Evolutionary conservation across 352 stramenopile species (phyloP), one percentile per base, ranked within the genome.

Genomic region (Aphanomyces cochlioides): DNA sequence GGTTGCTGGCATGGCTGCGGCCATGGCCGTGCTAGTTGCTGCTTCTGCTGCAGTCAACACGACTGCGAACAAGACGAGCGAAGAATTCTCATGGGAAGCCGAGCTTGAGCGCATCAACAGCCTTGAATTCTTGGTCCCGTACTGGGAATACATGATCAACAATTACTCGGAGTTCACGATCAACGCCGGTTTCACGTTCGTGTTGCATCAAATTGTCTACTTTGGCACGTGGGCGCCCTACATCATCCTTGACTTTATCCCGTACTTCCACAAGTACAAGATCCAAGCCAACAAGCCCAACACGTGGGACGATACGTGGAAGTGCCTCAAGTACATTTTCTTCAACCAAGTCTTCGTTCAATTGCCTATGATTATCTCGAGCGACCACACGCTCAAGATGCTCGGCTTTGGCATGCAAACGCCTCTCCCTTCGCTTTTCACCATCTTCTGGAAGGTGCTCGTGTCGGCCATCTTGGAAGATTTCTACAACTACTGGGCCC

Each of bases 401-500:
- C 60, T 69, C n/a, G 68, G 68, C 7, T 69, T 74, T 60, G 50
- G 50, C 56, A 74, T 74, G 68, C 38, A 69, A 21, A 53, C 48
- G 34, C 58, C 57, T 36, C 47, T 74, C n/a, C 68, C 68, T 37
- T 43, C 59, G 21, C 34, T 64, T 28, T 60, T 13, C 37, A 63
- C 47, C 36, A 74, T 74, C 63, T 19, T 69, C 19, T 71, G 59
- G 59, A 59, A 74, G 40, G 68, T 74, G 1, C 17, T 74, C 60
- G 57, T 69, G 7, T 74, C 45, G 38, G 47, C 54, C 12, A 40
- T 74, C 12, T 21, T 70, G 34, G 60, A 74, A 60, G 68, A 74
- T 39, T 74, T 70, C 47, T 71, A 69, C 58, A 66, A 66, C 63
- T 74, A 74, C 56, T 74, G 68, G 68, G 59, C 64, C 3, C 68